Evolutionary conservation across 768 basidiomycete genomes (phyloP), one percentile per base, ranked within the genome.

Genomic region (Boletus barrowsii): DNA sequence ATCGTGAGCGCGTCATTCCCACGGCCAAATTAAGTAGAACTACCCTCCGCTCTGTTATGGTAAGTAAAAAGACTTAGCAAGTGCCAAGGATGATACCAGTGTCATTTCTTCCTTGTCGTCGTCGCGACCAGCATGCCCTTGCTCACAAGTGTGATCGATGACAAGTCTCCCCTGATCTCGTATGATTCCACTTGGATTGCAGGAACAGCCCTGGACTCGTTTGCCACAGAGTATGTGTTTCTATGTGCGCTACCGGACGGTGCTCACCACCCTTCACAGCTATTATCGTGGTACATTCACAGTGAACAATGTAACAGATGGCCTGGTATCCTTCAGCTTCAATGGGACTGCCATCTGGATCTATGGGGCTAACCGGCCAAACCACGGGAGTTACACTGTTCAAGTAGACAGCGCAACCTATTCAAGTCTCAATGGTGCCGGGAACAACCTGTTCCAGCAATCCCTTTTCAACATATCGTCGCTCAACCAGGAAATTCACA

Each of bases 271-370:
- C 20, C 15, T 20, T 43, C 13, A 30, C 22, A 76, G 76, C 54
- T 77, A 76, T 47, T 71, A 69, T 20, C 64, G 66, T 3, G 72
- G 72, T 43, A 76, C 72, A 37, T 80, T 76, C 52, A 75, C 69
- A 54, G 64, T 54, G 5, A 77, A 79, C 6, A 63, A 70, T n/a
- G 61, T 57, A 0, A 57, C 60, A 32, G 63, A 68, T 10, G 76
- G 76, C 6, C 57, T 55, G 24, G 73, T 68, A 7, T 71, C 69
- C 0, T 75, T 82, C 58, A 53, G 61, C 26, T 83, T 82, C 69
- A 77, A 77, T 41, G 82, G 82, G 15, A 79, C 75, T 11, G 74
- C 70, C 5, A 62, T 83, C 18, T 73, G 74, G 66, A 62, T 83
- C 10, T 83, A 74, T 53, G 83, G 83, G 9, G 75, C 79, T 3